These are phyloP conservation scores for Suhomyces kunorum DNA, from an alignment of 1,139 yeast species.

Conservation along the genomic window DNA sequence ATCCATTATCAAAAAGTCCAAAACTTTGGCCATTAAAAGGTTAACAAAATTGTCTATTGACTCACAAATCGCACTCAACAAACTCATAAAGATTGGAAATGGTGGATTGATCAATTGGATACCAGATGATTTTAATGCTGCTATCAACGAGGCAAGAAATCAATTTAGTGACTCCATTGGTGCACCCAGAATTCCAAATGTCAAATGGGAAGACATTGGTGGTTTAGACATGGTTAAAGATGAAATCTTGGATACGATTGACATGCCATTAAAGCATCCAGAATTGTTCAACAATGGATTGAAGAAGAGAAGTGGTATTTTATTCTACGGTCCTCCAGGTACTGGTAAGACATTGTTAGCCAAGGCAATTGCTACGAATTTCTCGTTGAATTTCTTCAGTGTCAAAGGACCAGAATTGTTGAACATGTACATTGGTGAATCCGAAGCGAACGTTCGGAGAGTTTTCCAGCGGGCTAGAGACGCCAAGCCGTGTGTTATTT, in stretches of 20 bases:
- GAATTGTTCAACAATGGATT: constrained; percentile 84
- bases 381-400: constrained; percentile 88
- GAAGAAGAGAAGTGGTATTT: constrained; percentile 89
- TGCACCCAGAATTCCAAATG: constrained; percentile 94
- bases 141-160: constrained; percentile 80
- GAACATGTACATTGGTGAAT: constrained; percentile 97
- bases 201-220: constrained; percentile 94
- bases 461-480: constrained; percentile 94
- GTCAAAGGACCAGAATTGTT: constrained; percentile 94
- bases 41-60: constrained; percentile 30
- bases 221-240: constrained; percentile 87
- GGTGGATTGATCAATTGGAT: constrained; percentile 59
- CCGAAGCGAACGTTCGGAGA: constrained; percentile 93
- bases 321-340: constrained; percentile 98
- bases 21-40: constrained; percentile 56
- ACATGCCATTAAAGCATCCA: constrained; percentile 92
- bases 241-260: constrained; percentile 92
- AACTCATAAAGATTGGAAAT: constrained; percentile 38
- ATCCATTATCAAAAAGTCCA: constrained; percentile 70
- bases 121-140: constrained; percentile 66
- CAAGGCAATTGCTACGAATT: constrained; percentile 94
- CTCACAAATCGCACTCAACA: constrained; percentile 22
- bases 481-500: constrained; percentile 95
- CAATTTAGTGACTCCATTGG: constrained; percentile 94
- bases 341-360: constrained; percentile 95